Evolutionary conservation across 2,329 filamentous ascomycete genomes (phyloP).

Genomic region (Alternaria sp.): DNA sequence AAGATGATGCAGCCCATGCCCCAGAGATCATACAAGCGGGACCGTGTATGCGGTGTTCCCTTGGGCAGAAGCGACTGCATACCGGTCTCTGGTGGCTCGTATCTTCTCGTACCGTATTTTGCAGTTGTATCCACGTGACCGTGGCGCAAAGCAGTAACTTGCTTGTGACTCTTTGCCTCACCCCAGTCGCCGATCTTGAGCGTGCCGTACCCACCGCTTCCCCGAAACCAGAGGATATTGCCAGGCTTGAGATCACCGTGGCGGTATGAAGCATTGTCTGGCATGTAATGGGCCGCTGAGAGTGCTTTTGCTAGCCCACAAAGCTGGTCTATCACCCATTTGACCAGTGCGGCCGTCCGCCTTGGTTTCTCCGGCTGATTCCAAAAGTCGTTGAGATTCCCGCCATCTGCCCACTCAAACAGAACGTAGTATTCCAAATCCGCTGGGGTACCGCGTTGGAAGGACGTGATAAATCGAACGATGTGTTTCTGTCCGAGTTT

Average conservation of each 20-base stretch:
- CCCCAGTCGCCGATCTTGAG: conserved; percentile 26
- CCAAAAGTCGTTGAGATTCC: conserved; percentile 26
- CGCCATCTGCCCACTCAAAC: conserved; percentile 30
- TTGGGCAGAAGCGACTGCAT: not conserved
- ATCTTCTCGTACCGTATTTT: conserved; percentile 14
- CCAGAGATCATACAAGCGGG: conserved; percentile 32
- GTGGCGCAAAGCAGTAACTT: too few species aligned
- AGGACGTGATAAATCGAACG: conserved; percentile 24
- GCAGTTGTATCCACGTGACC: conserved; percentile 4
- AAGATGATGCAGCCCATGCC: conserved; percentile 30
- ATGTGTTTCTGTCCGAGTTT: conserved; percentile 19
- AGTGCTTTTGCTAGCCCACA: conserved; percentile 29
- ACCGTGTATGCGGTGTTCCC: not conserved
- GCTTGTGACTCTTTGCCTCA: too few species aligned
- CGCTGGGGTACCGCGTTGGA: conserved; percentile 1
- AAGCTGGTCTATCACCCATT: conserved; percentile 12
- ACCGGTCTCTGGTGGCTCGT: conserved; percentile 18
- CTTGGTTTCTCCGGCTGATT: not conserved
- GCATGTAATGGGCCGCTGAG: conserved; percentile 10
- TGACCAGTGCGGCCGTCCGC: conserved; percentile 1
- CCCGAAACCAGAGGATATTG: conserved; percentile 44
- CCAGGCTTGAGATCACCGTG: conserved; percentile 48
- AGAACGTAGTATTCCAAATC: conserved; percentile 20
- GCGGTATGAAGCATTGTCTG: conserved; percentile 9
- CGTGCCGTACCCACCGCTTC: not conserved